Evolutionary conservation across 2,329 filamentous ascomycete species (phyloP), one percentile per base, ranked within the genome.

Genomic region (Chrysoporthe puriensis): DNA sequence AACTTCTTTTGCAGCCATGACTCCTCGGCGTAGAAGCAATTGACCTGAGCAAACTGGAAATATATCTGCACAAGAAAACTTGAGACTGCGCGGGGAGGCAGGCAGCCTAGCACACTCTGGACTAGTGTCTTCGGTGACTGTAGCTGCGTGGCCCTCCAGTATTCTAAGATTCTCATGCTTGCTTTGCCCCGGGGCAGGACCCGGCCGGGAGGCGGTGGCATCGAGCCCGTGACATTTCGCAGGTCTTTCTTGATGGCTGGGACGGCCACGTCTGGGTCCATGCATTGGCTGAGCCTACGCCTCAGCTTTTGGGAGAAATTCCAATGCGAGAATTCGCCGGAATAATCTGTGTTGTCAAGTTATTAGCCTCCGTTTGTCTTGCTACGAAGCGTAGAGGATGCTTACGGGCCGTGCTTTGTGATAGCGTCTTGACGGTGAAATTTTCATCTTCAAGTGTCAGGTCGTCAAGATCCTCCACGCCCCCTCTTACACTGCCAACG

Each of bases 281-380:
- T 50, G 34, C 63, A 70, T 26, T 70, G 66, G 56, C 66, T 69
- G 14, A 70, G 61, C 14, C 69, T 32, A 4, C 66, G 69, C 3
- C 69, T 61, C n/a, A 84, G 80, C 73, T 81, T 82, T n/a, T 81
- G 78, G 52, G 82, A 84, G 71, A 85, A 85, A 70, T 84, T 84
- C 81, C 82, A 84, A 66, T 85, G 82, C 1, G 83, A 85, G 71
- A 85, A 84, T 69, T 85, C 83, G 9, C 83, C 83, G 0, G 83
- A 85, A 68, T 83, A 85, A 64, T 85, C 82, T 84, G 54, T 7
- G 14, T 4, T 5, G 8, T 3, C 18, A 6, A 50, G 66, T 65
- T 34, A 70, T 65, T 34, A 70, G 60, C 11, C 64, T 21, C 57
- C 18, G 32, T 40, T 2, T 52, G 32, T 16, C 13, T 7, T 4